Base-by-base conservation (phyloP, 2,329 filamentous ascomycete species). In the Cryphonectria parasitica region DNA sequence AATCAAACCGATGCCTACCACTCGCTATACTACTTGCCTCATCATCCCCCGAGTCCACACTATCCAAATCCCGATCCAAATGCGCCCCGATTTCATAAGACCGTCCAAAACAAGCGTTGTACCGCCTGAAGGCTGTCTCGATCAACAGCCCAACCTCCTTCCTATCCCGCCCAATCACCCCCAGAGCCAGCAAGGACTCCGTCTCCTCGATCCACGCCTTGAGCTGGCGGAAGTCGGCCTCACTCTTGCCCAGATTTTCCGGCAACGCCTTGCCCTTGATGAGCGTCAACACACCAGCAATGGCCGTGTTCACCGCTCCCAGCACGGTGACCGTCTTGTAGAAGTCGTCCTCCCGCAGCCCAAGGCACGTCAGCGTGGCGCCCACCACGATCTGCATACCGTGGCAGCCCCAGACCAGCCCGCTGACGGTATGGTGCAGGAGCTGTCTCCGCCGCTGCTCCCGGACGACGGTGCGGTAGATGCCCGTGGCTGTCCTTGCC, bases 271-370 rank as follows among this genome's bases (percentile, higher is more conserved):
- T 86, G 0, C 86, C 87, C 74, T 89, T 89, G 45, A 90, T 79
- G 69, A 89, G 89, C 0, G 87, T 88, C n/a, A 90, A 76, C 15
- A 89, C 79, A 6, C 87, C 88, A 0, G 88, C 88, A 71, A 90
- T 86, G 68, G 90, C 84, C 28, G 88, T 90, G 75, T 90, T 90
- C 70, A 90, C 83, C 1, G 88, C 88, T 0, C 88, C 88, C 64
- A 90, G 90, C 0, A 85, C 83, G 1, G 88, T 90, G 69, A 90
- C 82, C 22, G 85, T 82, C 0, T 81, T 78, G n/a, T 86, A 77
- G 73, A 90, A 84, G 71, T 85, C 83, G 19, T 83, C 83, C 0
- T 84, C 85, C 43, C 82, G 82, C 3, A 86, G 85, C 7, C 88
- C 87, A 60, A 90, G 80, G 0, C 87, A 88, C 1, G 88, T 90